Conservation (phyloP, 768 basidiomycete genomes). For the Austroboletus eburneus region DNA sequence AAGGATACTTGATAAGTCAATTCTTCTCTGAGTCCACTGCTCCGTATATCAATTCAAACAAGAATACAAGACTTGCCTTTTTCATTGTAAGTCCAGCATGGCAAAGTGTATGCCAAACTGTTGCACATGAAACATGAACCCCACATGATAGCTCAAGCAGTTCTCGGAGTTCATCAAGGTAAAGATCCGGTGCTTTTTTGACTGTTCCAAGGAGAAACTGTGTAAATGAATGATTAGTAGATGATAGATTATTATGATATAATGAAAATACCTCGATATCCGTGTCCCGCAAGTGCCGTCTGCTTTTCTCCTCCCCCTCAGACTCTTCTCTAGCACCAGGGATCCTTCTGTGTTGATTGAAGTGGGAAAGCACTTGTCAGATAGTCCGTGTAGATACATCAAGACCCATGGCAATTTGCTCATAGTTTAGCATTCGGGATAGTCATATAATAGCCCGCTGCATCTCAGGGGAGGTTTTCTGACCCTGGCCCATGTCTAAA, state of each 20-base stretch:
- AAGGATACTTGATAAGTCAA: no score
- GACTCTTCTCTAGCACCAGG: background rate
- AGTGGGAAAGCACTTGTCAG: background rate
- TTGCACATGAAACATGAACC: background rate
- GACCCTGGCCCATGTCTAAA: background rate
- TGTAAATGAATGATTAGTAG: background rate
- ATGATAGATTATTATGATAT: background rate
- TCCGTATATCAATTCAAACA: no score
- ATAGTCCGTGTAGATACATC: background rate
- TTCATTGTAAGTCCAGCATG: background rate
- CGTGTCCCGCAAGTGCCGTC: background rate
- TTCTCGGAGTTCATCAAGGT: background rate
- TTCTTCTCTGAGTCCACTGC: no score
- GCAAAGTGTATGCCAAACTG: background rate
- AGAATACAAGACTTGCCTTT: background rate
- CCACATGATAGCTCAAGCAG: background rate
- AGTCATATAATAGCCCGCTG: background rate
- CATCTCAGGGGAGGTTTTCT: background rate
- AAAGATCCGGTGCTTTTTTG: background rate
- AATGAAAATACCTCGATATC: background rate
- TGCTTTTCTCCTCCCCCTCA: background rate
- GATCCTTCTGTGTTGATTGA: background rate
- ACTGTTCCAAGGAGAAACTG: background rate
- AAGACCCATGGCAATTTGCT: background rate
- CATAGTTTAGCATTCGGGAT: background rate